Percentiles rank a stretch among this genome's conserved stretches.
Evolutionary conservation across 768 basidiomycete species (phyloP).

Genomic region (Leccinum arenicola): DNA sequence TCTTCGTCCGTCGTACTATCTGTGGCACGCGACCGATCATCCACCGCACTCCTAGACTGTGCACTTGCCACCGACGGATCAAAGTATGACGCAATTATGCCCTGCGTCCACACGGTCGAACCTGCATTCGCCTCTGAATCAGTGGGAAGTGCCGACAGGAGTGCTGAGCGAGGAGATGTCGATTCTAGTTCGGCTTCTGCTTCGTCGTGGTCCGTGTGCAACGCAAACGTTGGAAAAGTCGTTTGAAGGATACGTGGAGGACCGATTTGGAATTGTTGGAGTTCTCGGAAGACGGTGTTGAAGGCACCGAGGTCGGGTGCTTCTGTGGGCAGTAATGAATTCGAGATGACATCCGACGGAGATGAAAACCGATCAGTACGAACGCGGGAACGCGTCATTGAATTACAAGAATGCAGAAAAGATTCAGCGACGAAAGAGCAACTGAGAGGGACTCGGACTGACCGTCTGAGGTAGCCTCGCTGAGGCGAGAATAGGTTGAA

Average conservation of each 20-base stretch:
- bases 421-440: conserved; percentile 1
- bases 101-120: conserved; percentile 67
- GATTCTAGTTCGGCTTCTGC: conserved; percentile 21
- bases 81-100: conserved; percentile 58
- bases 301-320: conserved; percentile 75
- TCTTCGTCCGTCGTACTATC: conserved; percentile 22
- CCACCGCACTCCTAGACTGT: conserved; percentile 24
- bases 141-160: conserved; percentile 23
- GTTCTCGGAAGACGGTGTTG: conserved; percentile 63
- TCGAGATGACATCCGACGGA: conserved; percentile 4
- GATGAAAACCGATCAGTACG: conserved; percentile 10
- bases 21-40: conserved; percentile 25
- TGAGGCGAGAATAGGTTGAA: conserved; percentile 37
- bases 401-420: not conserved
- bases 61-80: conserved; percentile 30
- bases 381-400: conserved; percentile 4
- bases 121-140: conserved; percentile 42
- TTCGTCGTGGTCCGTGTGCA: conserved; percentile 20
- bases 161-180: conserved; percentile 27
- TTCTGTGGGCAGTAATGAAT: conserved; percentile 35
- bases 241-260: conserved; percentile 24
- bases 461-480: conserved; percentile 57
- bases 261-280: conserved; percentile 54
- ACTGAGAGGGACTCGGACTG: conserved; percentile 4
- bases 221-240: conserved; percentile 10